A percentile compares a stretch with the other conserved stretches of the same genome.
Conservation (phyloP, 495 filamentous ascomycete species). For the Hyaloscypha hepaticicola region DNA sequence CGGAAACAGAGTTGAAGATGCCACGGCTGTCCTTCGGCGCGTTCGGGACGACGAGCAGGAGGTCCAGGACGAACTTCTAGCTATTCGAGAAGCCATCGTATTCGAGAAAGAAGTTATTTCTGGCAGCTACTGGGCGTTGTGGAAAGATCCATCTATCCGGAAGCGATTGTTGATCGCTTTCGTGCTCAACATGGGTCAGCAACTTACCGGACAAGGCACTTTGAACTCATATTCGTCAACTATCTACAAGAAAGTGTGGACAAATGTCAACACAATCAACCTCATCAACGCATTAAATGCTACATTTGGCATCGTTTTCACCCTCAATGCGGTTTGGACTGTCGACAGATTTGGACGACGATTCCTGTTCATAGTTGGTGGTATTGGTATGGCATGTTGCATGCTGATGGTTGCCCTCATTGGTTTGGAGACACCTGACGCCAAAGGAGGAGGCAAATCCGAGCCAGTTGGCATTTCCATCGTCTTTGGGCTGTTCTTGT, state of each 20-base stretch:
- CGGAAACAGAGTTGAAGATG: constrained; percentile 61
- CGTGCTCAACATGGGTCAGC: constrained; percentile 66
- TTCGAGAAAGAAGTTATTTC: constrained; percentile 75
- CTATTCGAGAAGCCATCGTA: constrained; percentile 73
- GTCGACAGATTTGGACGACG: constrained; percentile 60
- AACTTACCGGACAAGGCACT: constrained; percentile 59
- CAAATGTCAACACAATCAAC: constrained; percentile 32
- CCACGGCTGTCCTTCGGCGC: constrained; percentile 63
- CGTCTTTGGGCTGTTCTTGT: constrained; percentile 61
- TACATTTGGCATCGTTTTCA: constrained; percentile 75
- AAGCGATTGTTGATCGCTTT: constrained; percentile 63
- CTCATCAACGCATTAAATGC: constrained; percentile 69
- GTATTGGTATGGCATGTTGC: constrained; percentile 51
- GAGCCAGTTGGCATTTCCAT: constrained; percentile 60
- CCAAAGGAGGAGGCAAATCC: constrained; percentile 47
- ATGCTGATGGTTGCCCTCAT: constrained; percentile 67
- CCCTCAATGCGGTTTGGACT: constrained; percentile 64
- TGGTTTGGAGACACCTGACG: constrained; percentile 48
- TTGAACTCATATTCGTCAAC: constrained; percentile 63
- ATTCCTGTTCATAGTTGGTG: constrained; percentile 53
- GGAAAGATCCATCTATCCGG: constrained; percentile 69
- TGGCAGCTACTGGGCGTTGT: constrained; percentile 65
- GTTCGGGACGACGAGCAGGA: constrained; percentile 56
- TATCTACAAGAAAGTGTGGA: constrained; percentile 65
- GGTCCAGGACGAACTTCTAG: constrained; percentile 71